Evolutionary conservation across 345 rosid species (phyloP).

Genomic region (Passiflora organensis): DNA sequence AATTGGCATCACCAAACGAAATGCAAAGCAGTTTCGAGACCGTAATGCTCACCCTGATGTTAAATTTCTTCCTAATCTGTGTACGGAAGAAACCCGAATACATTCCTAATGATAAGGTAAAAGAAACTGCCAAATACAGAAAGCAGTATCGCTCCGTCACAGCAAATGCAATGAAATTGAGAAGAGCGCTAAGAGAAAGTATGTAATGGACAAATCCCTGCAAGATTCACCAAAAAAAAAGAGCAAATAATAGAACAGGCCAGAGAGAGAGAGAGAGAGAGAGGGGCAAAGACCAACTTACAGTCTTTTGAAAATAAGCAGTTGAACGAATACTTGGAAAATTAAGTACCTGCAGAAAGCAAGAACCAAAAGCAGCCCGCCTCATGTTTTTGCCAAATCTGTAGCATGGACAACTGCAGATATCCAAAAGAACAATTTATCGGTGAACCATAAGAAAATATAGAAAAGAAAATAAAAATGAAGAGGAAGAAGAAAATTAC

Average conservation of each 20-base stretch:
- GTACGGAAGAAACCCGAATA: constrained; percentile 71
- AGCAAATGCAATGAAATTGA: constrained; percentile 52
- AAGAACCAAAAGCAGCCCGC: constrained; percentile 73
- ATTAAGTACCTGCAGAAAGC: constrained; percentile 69
- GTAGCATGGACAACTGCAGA: constrained; percentile 83
- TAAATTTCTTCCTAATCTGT: constrained; percentile 62
- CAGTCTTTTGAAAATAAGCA: no score
- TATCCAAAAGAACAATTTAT: constrained; percentile 4
- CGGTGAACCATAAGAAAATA: neutral
- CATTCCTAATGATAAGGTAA: constrained; percentile 43
- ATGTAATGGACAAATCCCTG: constrained; percentile 63
- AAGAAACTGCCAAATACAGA: constrained; percentile 55
- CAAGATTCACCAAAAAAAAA: constrained; percentile 18
- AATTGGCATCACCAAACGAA: constrained; percentile 1
- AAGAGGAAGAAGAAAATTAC: constrained; percentile 32
- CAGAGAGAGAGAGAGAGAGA: no score
- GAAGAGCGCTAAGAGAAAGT: constrained; percentile 37
- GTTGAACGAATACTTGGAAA: neutral
- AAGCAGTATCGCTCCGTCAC: constrained; percentile 54
- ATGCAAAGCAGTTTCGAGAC: neutral
- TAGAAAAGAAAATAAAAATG: neutral
- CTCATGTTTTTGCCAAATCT: constrained; percentile 91
- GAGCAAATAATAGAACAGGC: no score
- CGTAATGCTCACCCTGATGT: constrained; percentile 59
- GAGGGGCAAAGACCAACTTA: no score